Evolutionary conservation across 192 early-diverging fungal genomes (phyloP), one percentile per base, ranked within the genome.

Genomic region (Backusella psychrophila): DNA sequence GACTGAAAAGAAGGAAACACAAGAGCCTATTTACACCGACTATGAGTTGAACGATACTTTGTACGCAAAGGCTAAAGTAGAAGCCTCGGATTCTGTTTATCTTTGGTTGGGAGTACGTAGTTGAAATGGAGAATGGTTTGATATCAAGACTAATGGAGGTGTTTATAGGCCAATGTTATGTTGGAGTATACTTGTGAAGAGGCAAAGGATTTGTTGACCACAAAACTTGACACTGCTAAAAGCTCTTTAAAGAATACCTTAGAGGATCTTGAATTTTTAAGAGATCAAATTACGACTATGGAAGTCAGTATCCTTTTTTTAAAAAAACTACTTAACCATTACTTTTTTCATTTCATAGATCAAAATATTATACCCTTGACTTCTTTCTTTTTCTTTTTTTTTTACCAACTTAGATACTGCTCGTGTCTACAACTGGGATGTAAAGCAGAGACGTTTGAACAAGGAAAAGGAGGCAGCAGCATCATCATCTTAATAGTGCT

Each of bases 251-350:
- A 86, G 73, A 90, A 96, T 63, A 90, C 94, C 0, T 85, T 90
- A 3, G 96, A 99, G 80, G 97, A 99, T 84, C 85, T 97, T 19
- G 93, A 92, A 78, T 99, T 96, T 77, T 77, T 99, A 84, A 88
- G 94, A 73, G 96, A 97, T 74, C 98, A 99, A 83, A 96, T 99
- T 82, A 99, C 98, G 0, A 98, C 96, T n/a, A 98, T 99, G 96
- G 98, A 99, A 81, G 98, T 95, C 83, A 95, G 82, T 87, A 85
- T 86, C 83, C 80, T 81, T 82, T 84, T 85, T 35, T 49, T 72
- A 23, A 79, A 21, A 5, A 49, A 49, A 49, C 46, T 17, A 49
- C 46, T 38, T 53, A 21, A 29, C 21, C 49, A 71, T 11, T 15
- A 29, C 11, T 19, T 35, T 53, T 44, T 63, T 38, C 8, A 52